Evolutionary conservation across 768 basidiomycete species (phyloP).

Genomic region (Peribolospora kevripleyi): DNA sequence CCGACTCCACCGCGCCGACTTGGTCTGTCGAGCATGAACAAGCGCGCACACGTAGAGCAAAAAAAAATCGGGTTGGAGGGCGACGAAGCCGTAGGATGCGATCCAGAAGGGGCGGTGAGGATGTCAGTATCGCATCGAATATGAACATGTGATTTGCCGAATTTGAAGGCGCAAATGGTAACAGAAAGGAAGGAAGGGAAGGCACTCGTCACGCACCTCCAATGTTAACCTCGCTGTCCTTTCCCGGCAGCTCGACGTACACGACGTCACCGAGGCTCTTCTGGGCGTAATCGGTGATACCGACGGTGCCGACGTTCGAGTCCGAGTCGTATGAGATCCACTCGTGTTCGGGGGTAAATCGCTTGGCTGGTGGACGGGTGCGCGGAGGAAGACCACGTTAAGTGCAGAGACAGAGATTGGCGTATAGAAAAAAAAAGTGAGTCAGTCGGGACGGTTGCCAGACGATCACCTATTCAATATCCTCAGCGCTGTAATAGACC

Average conservation of each 20-base stretch:
- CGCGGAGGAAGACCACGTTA: too few relatives aligned
- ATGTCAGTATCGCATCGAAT: not conserved
- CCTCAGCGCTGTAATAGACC: too few relatives aligned
- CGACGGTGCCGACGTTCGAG: constrained; percentile 51
- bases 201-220: constrained; percentile 36
- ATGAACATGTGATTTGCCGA: not conserved
- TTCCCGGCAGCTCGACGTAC: constrained; percentile 65
- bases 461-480: too few relatives aligned
- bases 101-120: too few relatives aligned
- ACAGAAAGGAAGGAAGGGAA: not conserved
- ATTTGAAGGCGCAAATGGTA: not conserved
- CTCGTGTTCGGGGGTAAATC: constrained; percentile 75
- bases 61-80: not conserved
- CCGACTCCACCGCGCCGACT: constrained; percentile 14
- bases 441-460: too few relatives aligned
- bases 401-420: too few relatives aligned
- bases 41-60: too few relatives aligned
- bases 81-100: not conserved
- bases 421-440: too few relatives aligned
- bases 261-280: constrained; percentile 82
- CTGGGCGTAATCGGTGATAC: constrained; percentile 82
- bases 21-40: constrained; percentile 4
- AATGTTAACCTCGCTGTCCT: constrained; percentile 37
- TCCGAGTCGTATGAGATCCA: constrained; percentile 50
- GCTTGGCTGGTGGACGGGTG: constrained; percentile 26